phyloP scores from a whole-genome alignment of 2,329 filamentous ascomycete species.

The Amylocarpus encephaloides region DNA sequence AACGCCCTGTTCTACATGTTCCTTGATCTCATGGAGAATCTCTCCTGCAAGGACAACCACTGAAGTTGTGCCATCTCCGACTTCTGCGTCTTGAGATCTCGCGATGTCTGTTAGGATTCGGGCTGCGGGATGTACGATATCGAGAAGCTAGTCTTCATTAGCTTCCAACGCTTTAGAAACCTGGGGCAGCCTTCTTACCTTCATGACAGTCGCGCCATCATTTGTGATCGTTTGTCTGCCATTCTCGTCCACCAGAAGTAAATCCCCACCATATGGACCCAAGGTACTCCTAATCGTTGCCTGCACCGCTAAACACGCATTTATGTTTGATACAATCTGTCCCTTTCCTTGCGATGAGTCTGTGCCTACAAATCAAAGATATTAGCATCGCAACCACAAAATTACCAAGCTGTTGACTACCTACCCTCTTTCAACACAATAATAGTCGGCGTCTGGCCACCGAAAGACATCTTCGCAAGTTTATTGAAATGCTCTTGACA shows the following conservation, averaged over 20 bases:
- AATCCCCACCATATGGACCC: conserved; percentile 92
- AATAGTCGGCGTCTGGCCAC: conserved; percentile 94
- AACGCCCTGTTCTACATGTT: conserved; percentile 92
- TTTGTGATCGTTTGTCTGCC: conserved; percentile 97
- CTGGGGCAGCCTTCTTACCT: conserved; percentile 46
- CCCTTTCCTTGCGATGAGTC: conserved; percentile 96
- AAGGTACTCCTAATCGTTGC: conserved; percentile 92
- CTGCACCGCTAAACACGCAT: conserved; percentile 94
- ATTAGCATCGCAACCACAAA: conserved; percentile 9
- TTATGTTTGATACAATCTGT: conserved; percentile 96
- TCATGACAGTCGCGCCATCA: conserved; percentile 98
- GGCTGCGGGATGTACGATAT: conserved; percentile 96
- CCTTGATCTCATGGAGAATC: conserved; percentile 93
- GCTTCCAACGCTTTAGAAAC: conserved; percentile 5
- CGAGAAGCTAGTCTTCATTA: conserved; percentile 62
- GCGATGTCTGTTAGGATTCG: conserved; percentile 97
- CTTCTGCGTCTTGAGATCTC: conserved; percentile 97
- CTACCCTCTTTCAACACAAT: conserved; percentile 95
- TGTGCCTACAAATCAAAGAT: conserved; percentile 58
- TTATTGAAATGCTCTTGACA: neutral
- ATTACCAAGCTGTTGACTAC: conserved; percentile 42
- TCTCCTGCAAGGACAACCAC: conserved; percentile 97
- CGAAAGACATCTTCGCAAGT: conserved; percentile 70
- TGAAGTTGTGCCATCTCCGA: conserved; percentile 95
- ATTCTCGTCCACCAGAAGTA: conserved; percentile 93